Conservation (phyloP, 129 eudicot genomes). For the Lonicera japonica region DNA sequence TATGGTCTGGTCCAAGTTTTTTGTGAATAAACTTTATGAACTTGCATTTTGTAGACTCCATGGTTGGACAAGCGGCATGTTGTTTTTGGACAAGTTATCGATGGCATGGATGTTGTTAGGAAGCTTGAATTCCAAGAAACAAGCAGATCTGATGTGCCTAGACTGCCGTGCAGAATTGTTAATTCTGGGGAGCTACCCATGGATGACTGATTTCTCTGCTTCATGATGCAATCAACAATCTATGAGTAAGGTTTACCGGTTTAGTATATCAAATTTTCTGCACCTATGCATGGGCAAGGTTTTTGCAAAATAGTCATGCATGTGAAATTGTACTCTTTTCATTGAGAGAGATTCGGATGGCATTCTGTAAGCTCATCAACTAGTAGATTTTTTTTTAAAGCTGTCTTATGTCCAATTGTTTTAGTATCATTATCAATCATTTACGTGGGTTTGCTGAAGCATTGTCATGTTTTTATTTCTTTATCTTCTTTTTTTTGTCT, state of each 20-base stretch:
- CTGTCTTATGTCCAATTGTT: too few relatives aligned
- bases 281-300: neutral
- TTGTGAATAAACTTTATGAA: neutral
- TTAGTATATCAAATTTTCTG: neutral
- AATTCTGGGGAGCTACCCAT: conserved; percentile 26
- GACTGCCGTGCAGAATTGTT: conserved; percentile 26
- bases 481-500: too few relatives aligned
- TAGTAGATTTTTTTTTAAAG: neutral
- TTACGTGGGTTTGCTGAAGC: too few relatives aligned
- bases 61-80: conserved; percentile 31
- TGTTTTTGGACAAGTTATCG: conserved; percentile 26
- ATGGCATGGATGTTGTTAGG: conserved; percentile 18
- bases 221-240: neutral
- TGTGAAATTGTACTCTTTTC: neutral
- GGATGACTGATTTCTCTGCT: conserved; percentile 12
- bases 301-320: neutral
- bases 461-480: too few relatives aligned
- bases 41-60: conserved; percentile 16
- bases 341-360: neutral
- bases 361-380: neutral
- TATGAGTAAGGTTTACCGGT: neutral
- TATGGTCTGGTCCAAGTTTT: too few relatives aligned
- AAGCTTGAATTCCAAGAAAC: conserved; percentile 23
- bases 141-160: conserved; percentile 23
- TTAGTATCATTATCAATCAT: too few relatives aligned